Evolutionary conservation across 441 rosid genomes (phyloP), one percentile per base, ranked within the genome.

Genomic region (Pelargonium hybrid): DNA sequence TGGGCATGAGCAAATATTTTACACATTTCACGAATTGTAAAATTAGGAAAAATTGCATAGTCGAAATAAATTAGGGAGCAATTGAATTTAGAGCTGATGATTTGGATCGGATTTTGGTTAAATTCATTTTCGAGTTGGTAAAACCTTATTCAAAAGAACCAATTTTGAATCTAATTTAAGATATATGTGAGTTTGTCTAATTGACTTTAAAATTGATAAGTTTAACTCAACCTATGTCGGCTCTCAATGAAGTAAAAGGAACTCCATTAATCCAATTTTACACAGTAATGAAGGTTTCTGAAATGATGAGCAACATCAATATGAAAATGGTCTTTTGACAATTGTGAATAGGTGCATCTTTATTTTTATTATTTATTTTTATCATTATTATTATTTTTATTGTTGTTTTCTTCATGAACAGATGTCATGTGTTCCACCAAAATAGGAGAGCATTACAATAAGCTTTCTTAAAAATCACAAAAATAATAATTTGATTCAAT

Each of bases 281-380:
- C 59, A 52, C 59, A 52, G 17, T 52, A 5, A 52, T 52, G 59
- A 52, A 52, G 59, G 59, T 52, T 52, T n/a, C 59, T 52, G 59
- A 52, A 18, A 52, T 15, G 9, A 52, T n/a, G 20, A 52, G 59
- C 59, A 52, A 52, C 59, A 52, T 52, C 59, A 17, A 52, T 8
- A 39, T 39, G 10, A 39, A 52, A 52, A 7, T 52, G 59, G 59
- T 17, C 59, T 15, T 50, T 52, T 52, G 20, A 52, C 59, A 52
- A 52, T 17, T 52, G 59, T 52, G 20, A 52, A 52, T 52, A 18
- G 59, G 2, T 52, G 21, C 21, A 3, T 52, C 18, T 17, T 15
- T 52, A 7, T 13, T 50, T 13, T 50, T n/a, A 4, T 37, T 37
- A 37, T 37, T 37, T 37, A 37, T 6, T 37, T 5, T 37, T 39